These are phyloP conservation scores for Limonium bicolor DNA, from an alignment of 148 eudicot species.

Conservation along the genomic window DNA sequence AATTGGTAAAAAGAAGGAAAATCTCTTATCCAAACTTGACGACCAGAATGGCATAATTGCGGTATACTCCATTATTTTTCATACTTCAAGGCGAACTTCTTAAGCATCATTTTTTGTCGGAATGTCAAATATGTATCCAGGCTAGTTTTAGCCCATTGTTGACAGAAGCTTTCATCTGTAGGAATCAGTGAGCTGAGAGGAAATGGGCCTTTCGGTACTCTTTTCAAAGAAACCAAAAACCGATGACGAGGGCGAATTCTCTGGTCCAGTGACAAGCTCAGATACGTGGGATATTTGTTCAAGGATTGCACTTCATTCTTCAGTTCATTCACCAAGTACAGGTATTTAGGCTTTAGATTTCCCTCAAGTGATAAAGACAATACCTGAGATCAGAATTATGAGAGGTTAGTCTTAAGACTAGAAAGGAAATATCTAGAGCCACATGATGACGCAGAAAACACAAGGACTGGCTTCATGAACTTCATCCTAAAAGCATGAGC, in stretches of 20 bases:
- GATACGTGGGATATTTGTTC: conserved; percentile 84
- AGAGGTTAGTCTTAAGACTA: too few species aligned
- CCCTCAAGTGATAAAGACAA: conserved; percentile 82
- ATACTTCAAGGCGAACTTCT: conserved; percentile 69
- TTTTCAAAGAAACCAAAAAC: conserved; percentile 68
- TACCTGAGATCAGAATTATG: conserved; percentile 54
- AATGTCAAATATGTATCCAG: conserved; percentile 75
- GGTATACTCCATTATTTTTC: conserved; percentile 25
- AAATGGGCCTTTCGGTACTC: conserved; percentile 88
- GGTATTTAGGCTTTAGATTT: conserved; percentile 86
- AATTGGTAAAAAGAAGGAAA: too few species aligned
- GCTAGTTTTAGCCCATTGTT: conserved; percentile 83
- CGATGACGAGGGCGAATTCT: conserved; percentile 92
- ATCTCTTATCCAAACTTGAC: too few species aligned
- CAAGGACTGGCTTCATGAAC: too few species aligned
- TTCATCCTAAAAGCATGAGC: too few species aligned
- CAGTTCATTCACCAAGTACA: conserved; percentile 76
- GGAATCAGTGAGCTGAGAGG: conserved; percentile 86
- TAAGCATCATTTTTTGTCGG: conserved; percentile 62
- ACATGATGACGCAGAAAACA: too few species aligned
- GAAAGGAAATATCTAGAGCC: too few species aligned
- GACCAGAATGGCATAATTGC: neutral
- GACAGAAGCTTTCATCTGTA: conserved; percentile 81
- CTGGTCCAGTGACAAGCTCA: conserved; percentile 92
- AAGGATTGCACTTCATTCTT: conserved; percentile 69